Evolutionary conservation across 768 basidiomycete species (phyloP), one percentile per base, ranked within the genome.

Genomic region (Russula sp.): DNA sequence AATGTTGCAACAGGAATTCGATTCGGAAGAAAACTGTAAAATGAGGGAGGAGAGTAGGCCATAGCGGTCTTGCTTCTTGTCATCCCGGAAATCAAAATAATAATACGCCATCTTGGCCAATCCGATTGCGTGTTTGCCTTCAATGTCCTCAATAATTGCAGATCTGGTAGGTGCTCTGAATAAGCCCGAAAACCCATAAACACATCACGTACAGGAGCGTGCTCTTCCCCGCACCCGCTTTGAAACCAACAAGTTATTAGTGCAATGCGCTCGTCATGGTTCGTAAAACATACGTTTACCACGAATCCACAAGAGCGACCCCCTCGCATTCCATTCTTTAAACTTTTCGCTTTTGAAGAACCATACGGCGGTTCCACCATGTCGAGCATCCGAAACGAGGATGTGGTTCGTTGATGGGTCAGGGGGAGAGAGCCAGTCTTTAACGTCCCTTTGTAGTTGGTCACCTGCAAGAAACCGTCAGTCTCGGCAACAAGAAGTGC

Each of bases 21-120:
- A 36, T 22, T 24, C 14, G 14, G n/a, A 11, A n/a, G 32, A 34
- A 14, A 54, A 34, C 22, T 54, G 53, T 2, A 14, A 8, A 14
- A 54, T n/a, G 2, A 54, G 34, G n/a, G 53, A 54, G n/a, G 53
- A n/a, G 53, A 54, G n/a, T 1, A 54, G 14, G n/a, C 53, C 53
- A 54, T 34, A 34, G 34, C 20, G 5, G n/a, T 54, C 53, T 32
- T 54, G 53, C 34, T 54, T 54, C 7, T n/a, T 34, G 24, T 13
- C 7, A 24, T 53, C 51, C 20, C 32, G 30, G 51, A 53, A 53
- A 34, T 53, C 51, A 30, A 32, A 53, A 11, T 53, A 53, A 14
- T 32, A 32, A 11, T 53, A 53, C 8, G 20, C 30, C 24, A 32
- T 6, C 10, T 18, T 20, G 18, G 51, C 51, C 10, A 53, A 32